Base-by-base conservation (phyloP, 2,329 filamentous ascomycete genomes). In the Pyrenophora graminea region DNA sequence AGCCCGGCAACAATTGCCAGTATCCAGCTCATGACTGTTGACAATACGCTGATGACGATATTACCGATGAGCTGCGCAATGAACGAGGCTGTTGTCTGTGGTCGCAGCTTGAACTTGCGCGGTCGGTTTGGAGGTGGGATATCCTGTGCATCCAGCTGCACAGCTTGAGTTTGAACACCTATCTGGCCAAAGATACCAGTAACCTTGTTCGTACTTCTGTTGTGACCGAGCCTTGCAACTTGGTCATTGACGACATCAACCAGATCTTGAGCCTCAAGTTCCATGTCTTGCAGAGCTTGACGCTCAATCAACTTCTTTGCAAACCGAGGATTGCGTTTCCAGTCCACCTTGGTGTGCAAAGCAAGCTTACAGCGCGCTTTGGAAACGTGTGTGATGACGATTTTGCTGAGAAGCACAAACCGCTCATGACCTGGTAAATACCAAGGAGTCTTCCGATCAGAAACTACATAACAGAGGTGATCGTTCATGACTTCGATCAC, bases 301-400 rank as follows among this genome's bases (percentile, higher is more conserved):
- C 77, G 77, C 55, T 86, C 80, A 52, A 88, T 81, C 36, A 85
- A 73, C 36, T 64, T 69, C 48, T 69, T 71, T 10, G 72, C 74
- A 38, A 74, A 62, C 10, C 83, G 59, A 2, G 70, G 69, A 13
- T 67, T 78, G 59, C 85, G 88, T 21, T 85, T 81, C 94, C 94
- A 97, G 62, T 91, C 89, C n/a, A 96, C 85, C 64, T 88, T 89
- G 45, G 87, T 89, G 74, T 90, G 96, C 37, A 97, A 84, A 21
- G 91, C 88, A 48, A 99, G 83, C 76, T 94, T 97, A 73, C 91
- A 96, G 71, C 88, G 91, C 10, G 90, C 91, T 75, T 97, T 97
- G 45, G 91, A 86, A 53, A 93, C 82, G 67, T 97, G 91, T 2
- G 94, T 97, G 56, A 99, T 94, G 58, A 97, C 91, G 56, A 96